phyloP scores from a whole-genome alignment of 73 alveolate species.

The Tetrahymena thermophila region DNA sequence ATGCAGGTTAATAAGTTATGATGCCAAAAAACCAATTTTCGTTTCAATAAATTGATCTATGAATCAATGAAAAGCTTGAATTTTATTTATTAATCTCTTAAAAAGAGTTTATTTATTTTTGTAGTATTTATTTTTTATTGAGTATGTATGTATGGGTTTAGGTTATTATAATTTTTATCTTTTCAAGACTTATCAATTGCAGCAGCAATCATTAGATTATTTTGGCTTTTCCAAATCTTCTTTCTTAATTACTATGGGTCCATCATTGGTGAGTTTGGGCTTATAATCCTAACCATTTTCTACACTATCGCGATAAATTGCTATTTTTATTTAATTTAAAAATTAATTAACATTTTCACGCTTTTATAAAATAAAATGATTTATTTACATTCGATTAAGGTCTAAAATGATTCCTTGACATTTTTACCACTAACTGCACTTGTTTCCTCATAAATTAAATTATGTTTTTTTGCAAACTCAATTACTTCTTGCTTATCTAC shows the following conservation, averaged over 20 bases:
- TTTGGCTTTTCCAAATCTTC: background rate
- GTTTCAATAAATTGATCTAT: background rate
- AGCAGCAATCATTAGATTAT: background rate
- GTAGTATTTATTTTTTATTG: background rate
- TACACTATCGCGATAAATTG: background rate
- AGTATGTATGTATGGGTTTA: background rate
- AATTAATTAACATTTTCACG: too few species aligned
- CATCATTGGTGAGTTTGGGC: background rate
- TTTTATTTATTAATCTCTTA: background rate
- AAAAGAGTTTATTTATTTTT: background rate
- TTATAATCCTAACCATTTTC: background rate
- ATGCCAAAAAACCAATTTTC: background rate
- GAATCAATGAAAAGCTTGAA: background rate
- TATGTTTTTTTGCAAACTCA: background rate
- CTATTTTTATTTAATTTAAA: background rate
- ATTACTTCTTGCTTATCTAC: constrained; percentile 8
- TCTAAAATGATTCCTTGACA: constrained; percentile 29
- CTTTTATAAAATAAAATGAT: background rate
- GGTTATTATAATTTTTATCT: background rate
- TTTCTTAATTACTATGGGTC: background rate
- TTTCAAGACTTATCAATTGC: background rate
- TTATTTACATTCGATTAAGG: constrained; percentile 3
- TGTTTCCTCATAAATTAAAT: constrained; percentile 25
- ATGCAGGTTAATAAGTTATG: background rate
- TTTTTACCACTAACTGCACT: constrained; percentile 39